Conservation (phyloP, 495 filamentous ascomycete species). For the Podospora pseudopauciseta region DNA sequence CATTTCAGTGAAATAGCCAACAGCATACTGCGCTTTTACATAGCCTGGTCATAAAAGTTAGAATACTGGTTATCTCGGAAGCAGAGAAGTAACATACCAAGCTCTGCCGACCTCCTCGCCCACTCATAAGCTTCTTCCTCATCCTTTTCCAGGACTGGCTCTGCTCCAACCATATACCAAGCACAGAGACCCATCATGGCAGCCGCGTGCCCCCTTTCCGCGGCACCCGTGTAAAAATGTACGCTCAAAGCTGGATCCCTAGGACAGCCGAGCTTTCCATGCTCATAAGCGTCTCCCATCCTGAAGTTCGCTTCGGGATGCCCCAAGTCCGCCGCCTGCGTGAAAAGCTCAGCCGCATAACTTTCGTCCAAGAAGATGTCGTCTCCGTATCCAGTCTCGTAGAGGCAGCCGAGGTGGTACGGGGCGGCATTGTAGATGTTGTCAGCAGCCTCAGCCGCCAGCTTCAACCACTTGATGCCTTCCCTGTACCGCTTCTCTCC, state of each 20-base stretch:
- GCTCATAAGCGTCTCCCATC: constrained; percentile 95
- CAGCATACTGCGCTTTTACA: constrained; percentile 90
- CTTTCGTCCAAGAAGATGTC: constrained; percentile 85
- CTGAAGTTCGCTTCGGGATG: constrained; percentile 78
- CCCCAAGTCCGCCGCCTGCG: constrained; percentile 88
- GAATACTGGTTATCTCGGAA: constrained; percentile 16
- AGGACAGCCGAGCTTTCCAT: constrained; percentile 82
- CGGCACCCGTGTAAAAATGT: constrained; percentile 94
- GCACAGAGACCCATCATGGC: constrained; percentile 99
- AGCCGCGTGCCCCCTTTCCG: constrained; percentile 72
- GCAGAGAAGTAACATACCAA: constrained; percentile 57
- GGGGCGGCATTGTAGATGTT: constrained; percentile 87
- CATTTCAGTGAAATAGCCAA: constrained; percentile 98
- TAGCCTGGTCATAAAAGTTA: constrained; percentile 52
- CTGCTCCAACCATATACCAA: constrained; percentile 96
- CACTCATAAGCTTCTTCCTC: constrained; percentile 96
- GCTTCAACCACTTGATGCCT: constrained; percentile 94
- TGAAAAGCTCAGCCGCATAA: constrained; percentile 93
- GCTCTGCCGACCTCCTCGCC: constrained; percentile 80
- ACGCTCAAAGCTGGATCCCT: constrained; percentile 89
- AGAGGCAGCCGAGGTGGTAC: constrained; percentile 83
- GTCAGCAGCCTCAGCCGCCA: constrained; percentile 84
- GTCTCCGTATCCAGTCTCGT: constrained; percentile 85
- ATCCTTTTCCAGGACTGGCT: constrained; percentile 88
- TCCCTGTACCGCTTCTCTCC: constrained; percentile 85